These are phyloP conservation scores for Bruguiera sexangula DNA, from an alignment of 345 rosid species.

Conservation along the genomic window DNA sequence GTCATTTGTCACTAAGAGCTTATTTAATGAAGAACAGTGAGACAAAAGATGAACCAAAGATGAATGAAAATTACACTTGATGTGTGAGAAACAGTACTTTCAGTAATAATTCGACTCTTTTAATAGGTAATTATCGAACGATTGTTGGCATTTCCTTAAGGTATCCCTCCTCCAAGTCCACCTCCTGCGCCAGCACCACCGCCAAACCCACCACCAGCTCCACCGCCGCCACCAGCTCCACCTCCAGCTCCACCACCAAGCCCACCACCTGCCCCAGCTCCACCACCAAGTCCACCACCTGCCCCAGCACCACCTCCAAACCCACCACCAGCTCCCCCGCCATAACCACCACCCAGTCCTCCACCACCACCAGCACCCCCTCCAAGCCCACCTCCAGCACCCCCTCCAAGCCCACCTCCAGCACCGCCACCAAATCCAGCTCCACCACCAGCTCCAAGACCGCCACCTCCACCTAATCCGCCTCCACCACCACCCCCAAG, in stretches of 20 bases:
- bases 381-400: slow-evolving; percentile 32
- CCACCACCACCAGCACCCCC: slow-evolving; percentile 21
- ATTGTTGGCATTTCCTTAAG: slow-evolving; percentile 9
- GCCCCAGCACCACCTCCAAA: slow-evolving; percentile 29
- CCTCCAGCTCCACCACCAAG: background rate
- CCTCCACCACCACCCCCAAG: slow-evolving; percentile 26
- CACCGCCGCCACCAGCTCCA: slow-evolving; percentile 6
- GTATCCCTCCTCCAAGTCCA: slow-evolving; percentile 33
- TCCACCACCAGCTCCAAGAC: slow-evolving; percentile 36
- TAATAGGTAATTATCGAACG: no score
- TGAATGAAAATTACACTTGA: background rate
- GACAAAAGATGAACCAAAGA: background rate
- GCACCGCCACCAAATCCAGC: slow-evolving; percentile 23
- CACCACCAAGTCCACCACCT: slow-evolving; percentile 19
- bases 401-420: slow-evolving; percentile 20
- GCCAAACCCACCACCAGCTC: background rate
- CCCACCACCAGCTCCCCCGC: slow-evolving; percentile 27
- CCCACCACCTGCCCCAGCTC: slow-evolving; percentile 18
- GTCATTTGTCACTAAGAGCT: background rate
- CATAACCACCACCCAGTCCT: background rate
- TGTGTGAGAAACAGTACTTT: background rate
- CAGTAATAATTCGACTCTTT: background rate
- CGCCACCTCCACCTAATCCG: slow-evolving; percentile 29
- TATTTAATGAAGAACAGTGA: background rate
- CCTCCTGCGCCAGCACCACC: slow-evolving; percentile 19